phyloP scores from a whole-genome alignment of 2,329 filamentous ascomycete species.

The Venturia asperata region DNA sequence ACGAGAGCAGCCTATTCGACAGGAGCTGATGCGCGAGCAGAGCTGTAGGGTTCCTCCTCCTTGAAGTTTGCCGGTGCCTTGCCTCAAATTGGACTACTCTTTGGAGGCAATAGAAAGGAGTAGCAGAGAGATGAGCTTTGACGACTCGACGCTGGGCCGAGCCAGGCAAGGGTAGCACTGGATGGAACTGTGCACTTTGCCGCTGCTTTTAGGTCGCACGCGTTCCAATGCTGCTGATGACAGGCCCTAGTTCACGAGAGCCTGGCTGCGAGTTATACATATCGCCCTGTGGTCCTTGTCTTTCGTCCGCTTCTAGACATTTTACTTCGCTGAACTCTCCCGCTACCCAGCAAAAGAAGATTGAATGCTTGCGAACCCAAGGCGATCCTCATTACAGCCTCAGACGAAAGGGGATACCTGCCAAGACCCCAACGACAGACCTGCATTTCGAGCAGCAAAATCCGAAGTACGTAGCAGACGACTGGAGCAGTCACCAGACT shows the following conservation, averaged over 20 bases:
- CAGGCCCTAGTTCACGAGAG: conserved; percentile 7
- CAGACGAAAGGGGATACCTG: conserved; percentile 3
- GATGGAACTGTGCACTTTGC: conserved; percentile 9
- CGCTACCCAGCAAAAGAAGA: background rate
- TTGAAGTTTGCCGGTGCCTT: background rate
- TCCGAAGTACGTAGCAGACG: conserved; percentile 5
- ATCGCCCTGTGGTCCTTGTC: background rate
- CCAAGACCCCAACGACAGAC: background rate
- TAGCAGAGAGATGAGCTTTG: conserved; percentile 13
- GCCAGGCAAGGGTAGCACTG: conserved; percentile 12
- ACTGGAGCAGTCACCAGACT: background rate
- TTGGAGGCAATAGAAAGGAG: conserved; percentile 2
- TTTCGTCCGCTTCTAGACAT: background rate
- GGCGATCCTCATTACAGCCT: conserved; percentile 10
- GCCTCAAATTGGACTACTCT: conserved; percentile 8
- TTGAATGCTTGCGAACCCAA: background rate
- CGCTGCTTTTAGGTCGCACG: conserved; percentile 1
- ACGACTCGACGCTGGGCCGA: conserved; percentile 7
- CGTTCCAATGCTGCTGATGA: background rate
- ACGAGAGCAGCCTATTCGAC: conserved; percentile 9
- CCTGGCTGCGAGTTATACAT: conserved; percentile 1
- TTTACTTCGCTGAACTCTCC: background rate
- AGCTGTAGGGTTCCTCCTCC: conserved; percentile 4
- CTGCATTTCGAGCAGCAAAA: background rate
- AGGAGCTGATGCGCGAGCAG: background rate